phyloP scores from a whole-genome alignment of 2,329 filamentous ascomycete species.

The Colletotrichum sp. region DNA sequence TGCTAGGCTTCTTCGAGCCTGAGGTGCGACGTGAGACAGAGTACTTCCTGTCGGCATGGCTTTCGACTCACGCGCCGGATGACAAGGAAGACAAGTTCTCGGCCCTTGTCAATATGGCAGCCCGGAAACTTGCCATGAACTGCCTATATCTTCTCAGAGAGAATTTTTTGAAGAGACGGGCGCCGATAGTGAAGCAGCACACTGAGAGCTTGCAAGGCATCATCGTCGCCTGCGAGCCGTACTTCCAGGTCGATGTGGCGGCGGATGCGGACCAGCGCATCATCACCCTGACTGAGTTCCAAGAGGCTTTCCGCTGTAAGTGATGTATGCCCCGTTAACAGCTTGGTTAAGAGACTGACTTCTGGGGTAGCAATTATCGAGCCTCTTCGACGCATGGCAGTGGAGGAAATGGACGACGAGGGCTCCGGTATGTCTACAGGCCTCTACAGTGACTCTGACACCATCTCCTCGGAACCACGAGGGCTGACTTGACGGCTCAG shows the following conservation, averaged over 20 bases:
- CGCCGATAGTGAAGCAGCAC: conserved; percentile 46
- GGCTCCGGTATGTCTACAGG: conserved; percentile 57
- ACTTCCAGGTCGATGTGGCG: conserved; percentile 33
- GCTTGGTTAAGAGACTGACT: not conserved
- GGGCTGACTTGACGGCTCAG: conserved; percentile 42
- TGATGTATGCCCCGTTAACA: not conserved
- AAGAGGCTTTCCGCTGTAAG: conserved; percentile 41
- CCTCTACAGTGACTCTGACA: conserved; percentile 39
- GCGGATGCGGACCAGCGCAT: not conserved
- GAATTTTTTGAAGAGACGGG: conserved; percentile 45
- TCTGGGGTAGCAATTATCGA: conserved; percentile 43
- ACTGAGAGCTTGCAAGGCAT: conserved; percentile 47
- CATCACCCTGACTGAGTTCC: conserved; percentile 30
- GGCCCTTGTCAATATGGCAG: conserved; percentile 38
- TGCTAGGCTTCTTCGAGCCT: conserved; percentile 53
- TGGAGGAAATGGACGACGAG: conserved; percentile 64
- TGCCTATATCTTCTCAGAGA: conserved; percentile 54
- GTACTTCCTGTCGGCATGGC: conserved; percentile 44
- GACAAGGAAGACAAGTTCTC: conserved; percentile 34
- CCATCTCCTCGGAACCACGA: conserved; percentile 34
- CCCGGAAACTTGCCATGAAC: conserved; percentile 43
- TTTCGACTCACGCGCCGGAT: conserved; percentile 29
- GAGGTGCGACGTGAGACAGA: conserved; percentile 47
- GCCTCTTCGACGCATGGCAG: conserved; percentile 57
- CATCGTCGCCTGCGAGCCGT: conserved; percentile 45